Evolutionary conservation across 2,329 filamentous ascomycete genomes (phyloP).

Genomic region (Reticulascus tulasneorum): DNA sequence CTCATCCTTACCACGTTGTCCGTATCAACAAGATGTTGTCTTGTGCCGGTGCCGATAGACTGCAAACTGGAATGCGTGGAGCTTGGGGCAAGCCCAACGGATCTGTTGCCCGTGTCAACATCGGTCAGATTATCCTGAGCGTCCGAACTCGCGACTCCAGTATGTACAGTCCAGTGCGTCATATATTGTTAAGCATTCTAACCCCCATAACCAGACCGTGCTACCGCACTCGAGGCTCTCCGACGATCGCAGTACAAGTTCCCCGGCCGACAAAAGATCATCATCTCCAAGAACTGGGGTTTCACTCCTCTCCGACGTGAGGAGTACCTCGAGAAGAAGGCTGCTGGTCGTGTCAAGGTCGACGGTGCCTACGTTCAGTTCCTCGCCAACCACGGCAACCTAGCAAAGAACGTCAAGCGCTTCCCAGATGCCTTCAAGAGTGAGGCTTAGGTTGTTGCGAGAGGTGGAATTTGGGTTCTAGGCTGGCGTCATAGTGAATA

Average conservation of each 20-base stretch:
- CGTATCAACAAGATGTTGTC: slow-evolving; percentile 99
- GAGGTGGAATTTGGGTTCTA: slow-evolving; percentile 32
- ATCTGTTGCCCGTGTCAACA: slow-evolving; percentile 99
- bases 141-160: slow-evolving; percentile 93
- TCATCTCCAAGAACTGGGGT: slow-evolving; percentile 99
- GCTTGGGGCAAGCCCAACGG: slow-evolving; percentile 99
- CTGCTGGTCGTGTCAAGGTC: slow-evolving; percentile 87
- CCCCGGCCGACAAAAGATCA: slow-evolving; percentile 99
- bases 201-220: slow-evolving; percentile 62
- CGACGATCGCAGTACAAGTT: slow-evolving; percentile 99
- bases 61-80: slow-evolving; percentile 99
- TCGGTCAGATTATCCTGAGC: slow-evolving; percentile 97
- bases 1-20: slow-evolving; percentile 99
- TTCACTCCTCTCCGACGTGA: slow-evolving; percentile 98
- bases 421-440: slow-evolving; percentile 87
- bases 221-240: slow-evolving; percentile 94
- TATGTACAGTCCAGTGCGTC: slow-evolving; percentile 40
- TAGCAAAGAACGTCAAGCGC: slow-evolving; percentile 83
- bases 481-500: slow-evolving; percentile 39
- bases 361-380: slow-evolving; percentile 99
- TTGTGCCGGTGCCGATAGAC: slow-evolving; percentile 99
- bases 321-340: slow-evolving; percentile 95
- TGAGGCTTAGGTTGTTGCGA: slow-evolving; percentile 42
- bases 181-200: slow-evolving; percentile 16
- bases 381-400: slow-evolving; percentile 85